These are phyloP conservation scores for Cocos nucifera DNA, from an alignment of 176 grass and related monocot genomes.

Conservation along the genomic window DNA sequence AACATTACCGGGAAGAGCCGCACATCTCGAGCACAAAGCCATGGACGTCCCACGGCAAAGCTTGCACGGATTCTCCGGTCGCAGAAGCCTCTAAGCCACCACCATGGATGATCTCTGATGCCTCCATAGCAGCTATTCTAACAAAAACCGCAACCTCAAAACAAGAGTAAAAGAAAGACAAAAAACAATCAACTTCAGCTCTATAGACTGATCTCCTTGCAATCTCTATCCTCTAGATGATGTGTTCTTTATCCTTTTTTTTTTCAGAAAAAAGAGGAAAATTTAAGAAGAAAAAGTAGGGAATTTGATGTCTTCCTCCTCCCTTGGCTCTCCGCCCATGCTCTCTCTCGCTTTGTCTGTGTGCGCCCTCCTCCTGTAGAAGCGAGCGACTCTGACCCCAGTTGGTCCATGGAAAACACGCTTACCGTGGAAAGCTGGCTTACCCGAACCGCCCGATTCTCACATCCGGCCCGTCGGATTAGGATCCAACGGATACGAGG, in stretches of 20 bases:
- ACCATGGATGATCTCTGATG: conserved; percentile 21
- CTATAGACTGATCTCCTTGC: too few relatives aligned
- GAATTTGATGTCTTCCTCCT: not conserved
- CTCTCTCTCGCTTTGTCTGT: not conserved
- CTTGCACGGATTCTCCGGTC: conserved; percentile 21
- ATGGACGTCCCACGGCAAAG: conserved; percentile 41
- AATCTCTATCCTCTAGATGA: too few relatives aligned
- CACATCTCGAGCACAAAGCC: conserved; percentile 24
- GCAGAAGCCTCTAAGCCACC: conserved; percentile 12
- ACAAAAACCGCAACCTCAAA: not conserved
- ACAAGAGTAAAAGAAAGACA: not conserved
- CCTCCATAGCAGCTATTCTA: conserved; percentile 34
- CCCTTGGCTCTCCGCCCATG: not conserved
- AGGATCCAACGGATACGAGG: conserved; percentile 14
- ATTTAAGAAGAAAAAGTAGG: not conserved
- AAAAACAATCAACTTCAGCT: not conserved
- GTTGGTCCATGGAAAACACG: conserved; percentile 18
- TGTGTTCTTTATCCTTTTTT: too few relatives aligned
- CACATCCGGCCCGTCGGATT: conserved; percentile 20
- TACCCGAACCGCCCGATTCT: conserved; percentile 5
- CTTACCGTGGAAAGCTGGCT: conserved; percentile 13
- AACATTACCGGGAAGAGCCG: conserved; percentile 20
- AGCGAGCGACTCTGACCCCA: not conserved
- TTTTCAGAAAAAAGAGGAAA: not conserved
- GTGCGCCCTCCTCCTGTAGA: not conserved